phyloP scores from a whole-genome alignment of 2,329 filamentous ascomycete genomes.

The Neofusicoccum ribis region DNA sequence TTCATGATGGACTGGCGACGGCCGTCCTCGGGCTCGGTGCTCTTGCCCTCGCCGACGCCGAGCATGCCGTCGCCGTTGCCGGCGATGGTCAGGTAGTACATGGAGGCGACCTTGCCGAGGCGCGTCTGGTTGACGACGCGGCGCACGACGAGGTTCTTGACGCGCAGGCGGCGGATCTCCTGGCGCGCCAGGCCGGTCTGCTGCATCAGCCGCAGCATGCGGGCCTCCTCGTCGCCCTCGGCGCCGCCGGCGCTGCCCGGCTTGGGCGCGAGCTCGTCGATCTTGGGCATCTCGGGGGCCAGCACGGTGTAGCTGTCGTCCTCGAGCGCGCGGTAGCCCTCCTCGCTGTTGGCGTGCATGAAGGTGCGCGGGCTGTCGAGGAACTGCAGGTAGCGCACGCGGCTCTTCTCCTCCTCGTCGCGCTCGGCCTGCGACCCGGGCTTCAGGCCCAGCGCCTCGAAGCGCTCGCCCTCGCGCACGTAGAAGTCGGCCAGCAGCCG shows the following conservation, averaged over 20 bases:
- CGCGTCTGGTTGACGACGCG: constrained; percentile 89
- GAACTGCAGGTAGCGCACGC: constrained; percentile 41
- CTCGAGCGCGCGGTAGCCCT: constrained; percentile 49
- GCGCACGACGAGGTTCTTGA: constrained; percentile 74
- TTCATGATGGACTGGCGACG: constrained; percentile 71
- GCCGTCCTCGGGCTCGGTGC: constrained; percentile 69
- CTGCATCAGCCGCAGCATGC: constrained; percentile 54
- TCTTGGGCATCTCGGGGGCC: constrained; percentile 53
- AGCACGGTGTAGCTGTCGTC: constrained; percentile 47
- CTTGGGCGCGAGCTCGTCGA: constrained; percentile 39
- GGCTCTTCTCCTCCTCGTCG: constrained; percentile 48
- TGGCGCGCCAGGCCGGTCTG: constrained; percentile 56
- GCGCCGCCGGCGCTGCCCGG: constrained; percentile 30
- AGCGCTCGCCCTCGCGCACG: constrained; percentile 2
- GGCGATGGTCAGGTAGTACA: constrained; percentile 76
- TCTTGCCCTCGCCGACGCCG: constrained; percentile 89
- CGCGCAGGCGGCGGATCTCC: constrained; percentile 55
- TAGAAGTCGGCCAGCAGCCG: constrained; percentile 10
- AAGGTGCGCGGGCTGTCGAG: constrained; percentile 47
- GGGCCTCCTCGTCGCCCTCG: constrained; percentile 40
- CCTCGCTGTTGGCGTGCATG: constrained; percentile 52
- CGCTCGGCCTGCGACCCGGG: constrained; percentile 10
- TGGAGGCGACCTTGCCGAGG: constrained; percentile 84
- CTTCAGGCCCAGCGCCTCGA: constrained; percentile 6
- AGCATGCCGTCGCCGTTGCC: constrained; percentile 85